Evolutionary conservation across 2,329 filamentous ascomycete genomes (phyloP).

Genomic region (Scortechinia acanthostroma): DNA sequence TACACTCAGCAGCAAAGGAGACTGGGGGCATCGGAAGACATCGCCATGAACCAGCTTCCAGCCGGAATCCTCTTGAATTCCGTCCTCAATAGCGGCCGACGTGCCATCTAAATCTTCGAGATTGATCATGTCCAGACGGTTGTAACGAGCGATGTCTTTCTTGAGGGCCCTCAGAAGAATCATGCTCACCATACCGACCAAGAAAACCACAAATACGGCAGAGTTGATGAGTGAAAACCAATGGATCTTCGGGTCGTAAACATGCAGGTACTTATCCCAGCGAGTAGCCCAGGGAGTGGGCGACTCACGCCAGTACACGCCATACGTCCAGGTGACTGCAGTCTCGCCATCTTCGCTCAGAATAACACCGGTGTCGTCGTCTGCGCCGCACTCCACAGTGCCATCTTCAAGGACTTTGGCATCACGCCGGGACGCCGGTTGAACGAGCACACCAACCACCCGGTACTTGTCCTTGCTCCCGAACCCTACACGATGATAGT

Average conservation of each 20-base stretch:
- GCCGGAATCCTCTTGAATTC: conserved; percentile 92
- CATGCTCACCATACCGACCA: conserved; percentile 86
- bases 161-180: conserved; percentile 79
- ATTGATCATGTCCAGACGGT: conserved; percentile 83
- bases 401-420: conserved; percentile 34
- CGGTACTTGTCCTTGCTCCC: conserved; percentile 64
- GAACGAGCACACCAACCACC: conserved; percentile 85
- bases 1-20: conserved; percentile 77
- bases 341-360: conserved; percentile 56
- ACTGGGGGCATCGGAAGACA: conserved; percentile 82
- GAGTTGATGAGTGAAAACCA: conserved; percentile 98
- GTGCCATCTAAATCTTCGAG: conserved; percentile 82
- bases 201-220: conserved; percentile 85
- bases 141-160: conserved; percentile 95
- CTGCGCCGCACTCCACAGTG: conserved; percentile 55
- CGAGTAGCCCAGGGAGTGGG: conserved; percentile 87
- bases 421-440: conserved; percentile 67
- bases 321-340: conserved; percentile 80
- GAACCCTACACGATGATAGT: conserved; percentile 73
- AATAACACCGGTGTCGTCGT: conserved; percentile 43
- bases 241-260: conserved; percentile 95
- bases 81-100: conserved; percentile 69
- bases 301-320: conserved; percentile 80
- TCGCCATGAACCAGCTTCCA: conserved; percentile 98
- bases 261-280: conserved; percentile 98